phyloP scores from a whole-genome alignment of 1,139 yeast genomes.

The Debaryomyces subglobosus region DNA sequence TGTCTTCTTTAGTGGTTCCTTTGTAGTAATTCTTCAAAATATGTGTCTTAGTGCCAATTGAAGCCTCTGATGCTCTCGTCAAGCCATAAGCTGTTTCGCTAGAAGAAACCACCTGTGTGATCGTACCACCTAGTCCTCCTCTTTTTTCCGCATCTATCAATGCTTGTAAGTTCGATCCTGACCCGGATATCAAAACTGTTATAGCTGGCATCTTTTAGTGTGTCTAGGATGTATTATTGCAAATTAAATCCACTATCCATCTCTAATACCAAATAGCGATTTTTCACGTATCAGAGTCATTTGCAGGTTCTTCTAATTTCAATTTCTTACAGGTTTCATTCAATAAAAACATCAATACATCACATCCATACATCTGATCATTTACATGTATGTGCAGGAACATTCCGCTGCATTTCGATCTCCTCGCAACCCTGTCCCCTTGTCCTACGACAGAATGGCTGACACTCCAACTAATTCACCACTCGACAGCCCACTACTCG shows the following conservation, averaged over 20 bases:
- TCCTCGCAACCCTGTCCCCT: background rate
- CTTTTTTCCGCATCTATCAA: constrained; percentile 70
- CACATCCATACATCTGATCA: background rate
- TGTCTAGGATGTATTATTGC: background rate
- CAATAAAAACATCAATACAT: background rate
- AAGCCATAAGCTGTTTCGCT: constrained; percentile 83
- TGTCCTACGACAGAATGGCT: background rate
- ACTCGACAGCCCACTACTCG: background rate
- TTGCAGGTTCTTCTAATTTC: background rate
- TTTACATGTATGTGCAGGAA: no score
- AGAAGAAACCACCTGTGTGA: constrained; percentile 82
- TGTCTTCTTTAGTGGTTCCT: constrained; percentile 68
- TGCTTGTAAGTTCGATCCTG: constrained; percentile 93
- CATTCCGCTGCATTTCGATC: background rate
- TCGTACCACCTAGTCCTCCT: constrained; percentile 52
- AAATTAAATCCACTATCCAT: background rate
- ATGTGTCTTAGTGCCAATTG: constrained; percentile 72
- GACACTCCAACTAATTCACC: background rate
- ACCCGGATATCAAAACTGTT: constrained; percentile 88
- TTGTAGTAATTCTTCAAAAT: constrained; percentile 73
- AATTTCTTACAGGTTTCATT: background rate
- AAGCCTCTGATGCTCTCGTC: constrained; percentile 68
- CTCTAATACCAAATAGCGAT: background rate
- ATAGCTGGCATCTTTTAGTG: constrained; percentile 34
- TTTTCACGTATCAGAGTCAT: background rate